Base-by-base conservation (phyloP, 169 alveolate species). In the Blepharisma undulans region DNA sequence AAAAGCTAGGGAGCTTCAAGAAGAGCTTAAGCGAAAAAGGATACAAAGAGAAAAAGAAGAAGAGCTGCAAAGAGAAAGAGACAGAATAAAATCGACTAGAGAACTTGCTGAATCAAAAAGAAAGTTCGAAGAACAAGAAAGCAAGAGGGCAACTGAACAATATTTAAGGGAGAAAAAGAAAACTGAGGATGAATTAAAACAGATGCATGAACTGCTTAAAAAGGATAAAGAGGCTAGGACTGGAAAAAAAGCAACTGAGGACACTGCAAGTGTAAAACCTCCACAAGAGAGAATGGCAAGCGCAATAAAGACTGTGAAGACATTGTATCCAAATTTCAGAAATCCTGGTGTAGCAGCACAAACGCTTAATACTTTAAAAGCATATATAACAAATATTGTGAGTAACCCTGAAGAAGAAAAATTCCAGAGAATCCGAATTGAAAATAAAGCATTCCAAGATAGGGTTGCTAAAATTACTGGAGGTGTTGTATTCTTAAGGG, bases 271-370 rank as follows among this genome's bases (percentile, higher is more conserved):
- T 48, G 80, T 91, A 84, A 82, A 71, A 61, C 79, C 92, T n/a
- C 84, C 93, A 27, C 32, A 76, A 59, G 97, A 94, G 32, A 29
- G 78, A 76, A 93, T 93, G 29, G 76, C 86, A 66, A 92, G 82
- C 19, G 93, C 93, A 6, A 4, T 93, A 0, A 94, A 94, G 60
- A 87, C 93, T 6, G 88, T 94, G 18, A 84, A 76, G 16, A 94
- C 95, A 1, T 66, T 94, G 0, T 94, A 94, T 80, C 94, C 95
- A 59, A 94, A 90, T 25, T 93, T 91, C 81, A 90, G 95, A 59
- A 74, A 86, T 30, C 95, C 96, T 2, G 97, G 97, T 6, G 95
- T 94, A 30, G 97, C 97, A 18, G 86, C 76, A 34, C 88, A 94
- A 36, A 61, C 92, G 61, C 79, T 92, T 87, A 88, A 92, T 36